Evolutionary conservation across 1,284 basidiomycete genomes (phyloP).

Genomic region (Peniophora sp.): DNA sequence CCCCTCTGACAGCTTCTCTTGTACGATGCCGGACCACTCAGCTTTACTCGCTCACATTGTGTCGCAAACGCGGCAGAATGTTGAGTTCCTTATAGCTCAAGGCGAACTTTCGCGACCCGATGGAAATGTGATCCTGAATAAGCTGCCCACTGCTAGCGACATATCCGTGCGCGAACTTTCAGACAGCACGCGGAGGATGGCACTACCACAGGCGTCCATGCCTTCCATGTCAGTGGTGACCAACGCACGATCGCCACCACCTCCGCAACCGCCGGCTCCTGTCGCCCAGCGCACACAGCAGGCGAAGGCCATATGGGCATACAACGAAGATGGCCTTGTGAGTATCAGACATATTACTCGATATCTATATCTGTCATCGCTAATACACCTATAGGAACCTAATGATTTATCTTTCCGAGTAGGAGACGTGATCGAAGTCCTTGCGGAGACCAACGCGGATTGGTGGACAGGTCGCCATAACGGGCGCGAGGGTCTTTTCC

Average conservation of each 20-base stretch:
- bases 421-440: conserved; percentile 53
- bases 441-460: conserved; percentile 52
- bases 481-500: conserved; percentile 58
- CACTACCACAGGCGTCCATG: conserved; percentile 6
- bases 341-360: conserved; percentile 6
- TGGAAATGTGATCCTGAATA: conserved; percentile 41
- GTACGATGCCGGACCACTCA: conserved; percentile 15
- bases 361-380: neutral
- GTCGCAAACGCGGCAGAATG: conserved; percentile 53
- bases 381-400: conserved; percentile 32
- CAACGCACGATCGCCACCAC: conserved; percentile 6
- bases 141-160: conserved; percentile 27
- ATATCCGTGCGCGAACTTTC: conserved; percentile 8
- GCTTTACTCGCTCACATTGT: conserved; percentile 49
- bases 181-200: conserved; percentile 10
- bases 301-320: conserved; percentile 55
- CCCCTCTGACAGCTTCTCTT: neutral
- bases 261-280: conserved; percentile 17
- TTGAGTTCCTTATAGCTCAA: conserved; percentile 54
- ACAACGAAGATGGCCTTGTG: conserved; percentile 53
- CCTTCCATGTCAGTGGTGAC: neutral
- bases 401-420: conserved; percentile 51
- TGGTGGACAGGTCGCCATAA: conserved; percentile 58
- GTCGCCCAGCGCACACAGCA: conserved; percentile 24
- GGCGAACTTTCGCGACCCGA: conserved; percentile 47